Evolutionary conservation across 2,329 filamentous ascomycete species (phyloP).

Genomic region (Taxawa tesnikishii): DNA sequence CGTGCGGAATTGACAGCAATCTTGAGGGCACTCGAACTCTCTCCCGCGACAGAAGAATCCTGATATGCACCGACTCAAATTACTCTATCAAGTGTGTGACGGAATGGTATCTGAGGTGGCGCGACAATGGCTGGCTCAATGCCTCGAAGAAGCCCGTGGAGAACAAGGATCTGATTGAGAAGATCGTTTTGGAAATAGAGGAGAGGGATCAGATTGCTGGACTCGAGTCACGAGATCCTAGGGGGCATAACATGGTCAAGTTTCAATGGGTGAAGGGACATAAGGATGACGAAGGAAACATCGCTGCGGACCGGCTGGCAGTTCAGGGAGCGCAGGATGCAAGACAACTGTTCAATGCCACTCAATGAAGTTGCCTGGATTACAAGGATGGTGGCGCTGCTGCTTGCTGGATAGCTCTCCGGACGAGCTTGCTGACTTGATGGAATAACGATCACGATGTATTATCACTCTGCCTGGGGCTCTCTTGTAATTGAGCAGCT

Average conservation of each 20-base stretch:
- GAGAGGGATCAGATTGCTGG: slow-evolving; percentile 45
- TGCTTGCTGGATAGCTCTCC: no score
- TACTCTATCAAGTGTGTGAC: slow-evolving; percentile 87
- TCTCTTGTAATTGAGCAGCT: no score
- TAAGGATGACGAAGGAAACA: slow-evolving; percentile 57
- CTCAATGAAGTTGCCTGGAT: no score
- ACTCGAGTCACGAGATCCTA: slow-evolving; percentile 19
- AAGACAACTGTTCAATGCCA: slow-evolving; percentile 2
- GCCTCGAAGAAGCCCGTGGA: slow-evolving; percentile 58
- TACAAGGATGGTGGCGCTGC: no score
- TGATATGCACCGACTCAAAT: slow-evolving; percentile 78
- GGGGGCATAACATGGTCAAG: slow-evolving; percentile 23
- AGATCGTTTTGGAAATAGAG: slow-evolving; percentile 58
- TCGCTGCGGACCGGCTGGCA: slow-evolving; percentile 67
- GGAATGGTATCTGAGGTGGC: slow-evolving; percentile 71
- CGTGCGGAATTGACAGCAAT: slow-evolving; percentile 90
- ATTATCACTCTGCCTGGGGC: no score
- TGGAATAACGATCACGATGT: no score
- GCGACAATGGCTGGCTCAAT: slow-evolving; percentile 66
- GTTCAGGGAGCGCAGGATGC: slow-evolving; percentile 47
- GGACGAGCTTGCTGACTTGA: no score
- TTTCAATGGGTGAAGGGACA: slow-evolving; percentile 93
- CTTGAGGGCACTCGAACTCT: slow-evolving; percentile 66
- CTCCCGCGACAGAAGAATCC: slow-evolving; percentile 55
- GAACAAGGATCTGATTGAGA: slow-evolving; percentile 74